Evolutionary conservation across 306 rosid species (phyloP).

Genomic region (Senna tora): DNA sequence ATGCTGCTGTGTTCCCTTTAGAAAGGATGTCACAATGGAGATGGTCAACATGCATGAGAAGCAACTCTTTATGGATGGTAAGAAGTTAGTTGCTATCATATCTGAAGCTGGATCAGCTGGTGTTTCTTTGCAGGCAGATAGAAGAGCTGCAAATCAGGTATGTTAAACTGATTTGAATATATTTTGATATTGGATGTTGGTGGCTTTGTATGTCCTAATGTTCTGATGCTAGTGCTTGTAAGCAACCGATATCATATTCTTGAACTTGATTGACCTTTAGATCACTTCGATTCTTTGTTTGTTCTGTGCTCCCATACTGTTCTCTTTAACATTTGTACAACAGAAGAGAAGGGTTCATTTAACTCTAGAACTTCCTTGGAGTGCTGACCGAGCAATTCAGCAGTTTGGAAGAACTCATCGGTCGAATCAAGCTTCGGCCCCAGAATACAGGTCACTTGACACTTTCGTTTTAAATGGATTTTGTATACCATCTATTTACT

Average conservation of each 20-base stretch:
- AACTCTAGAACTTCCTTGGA: conserved; percentile 98
- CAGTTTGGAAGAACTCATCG: conserved; percentile 99
- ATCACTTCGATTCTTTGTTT: conserved; percentile 32
- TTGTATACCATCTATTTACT: conserved; percentile 16
- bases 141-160: conserved; percentile 91
- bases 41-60: conserved; percentile 99
- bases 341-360: conserved; percentile 98
- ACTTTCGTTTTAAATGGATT: conserved; percentile 17
- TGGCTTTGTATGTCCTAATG: conserved; percentile 23
- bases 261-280: not conserved
- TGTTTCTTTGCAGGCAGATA: conserved; percentile 97
- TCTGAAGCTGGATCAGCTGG: conserved; percentile 99
- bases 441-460: conserved; percentile 78
- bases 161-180: conserved; percentile 32
- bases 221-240: conserved; percentile 24
- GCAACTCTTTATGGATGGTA: conserved; percentile 97
- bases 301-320: conserved; percentile 23
- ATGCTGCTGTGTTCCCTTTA: conserved; percentile 41
- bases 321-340: conserved; percentile 31
- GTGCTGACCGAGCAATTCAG: conserved; percentile 99
- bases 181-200: not conserved
- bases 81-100: conserved; percentile 88
- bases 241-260: conserved; percentile 15
- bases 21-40: conserved; percentile 95
- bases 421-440: conserved; percentile 98